A percentile compares a stretch with the other conserved stretches of the same genome.
Evolutionary conservation across 1,284 basidiomycete species (phyloP).

Genomic region (Irpex lacteus): DNA sequence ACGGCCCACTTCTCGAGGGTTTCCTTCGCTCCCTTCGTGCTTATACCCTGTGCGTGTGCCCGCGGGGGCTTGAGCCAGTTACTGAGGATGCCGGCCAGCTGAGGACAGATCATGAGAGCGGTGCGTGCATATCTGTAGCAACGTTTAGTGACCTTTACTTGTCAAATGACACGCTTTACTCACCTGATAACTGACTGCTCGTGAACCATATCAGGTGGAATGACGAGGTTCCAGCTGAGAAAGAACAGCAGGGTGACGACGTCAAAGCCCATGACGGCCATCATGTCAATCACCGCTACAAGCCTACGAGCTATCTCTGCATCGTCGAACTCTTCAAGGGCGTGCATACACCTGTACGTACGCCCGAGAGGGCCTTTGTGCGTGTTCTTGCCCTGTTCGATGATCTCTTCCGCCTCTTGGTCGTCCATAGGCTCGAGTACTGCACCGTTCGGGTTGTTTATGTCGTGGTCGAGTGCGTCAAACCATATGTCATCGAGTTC

Average conservation of each 20-base stretch:
- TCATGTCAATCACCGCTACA: background rate
- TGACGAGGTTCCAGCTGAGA: background rate
- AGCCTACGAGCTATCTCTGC: background rate
- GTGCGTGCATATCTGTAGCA: background rate
- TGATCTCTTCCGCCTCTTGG: background rate
- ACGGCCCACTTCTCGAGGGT: background rate
- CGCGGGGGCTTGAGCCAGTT: background rate
- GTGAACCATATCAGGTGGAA: background rate
- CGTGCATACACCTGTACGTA: background rate
- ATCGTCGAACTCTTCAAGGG: background rate
- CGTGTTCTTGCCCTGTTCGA: background rate
- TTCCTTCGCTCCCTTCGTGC: background rate
- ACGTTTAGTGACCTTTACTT: background rate
- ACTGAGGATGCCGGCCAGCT: background rate
- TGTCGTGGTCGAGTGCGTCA: background rate
- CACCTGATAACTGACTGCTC: background rate
- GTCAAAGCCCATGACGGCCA: background rate
- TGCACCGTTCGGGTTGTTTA: background rate
- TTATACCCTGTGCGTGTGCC: background rate
- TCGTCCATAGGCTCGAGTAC: background rate
- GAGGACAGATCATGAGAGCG: background rate
- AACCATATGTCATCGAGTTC: background rate
- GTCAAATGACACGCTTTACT: background rate
- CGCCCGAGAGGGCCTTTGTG: background rate
- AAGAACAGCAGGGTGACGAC: background rate